These are phyloP conservation scores for Sanguinoderma infundibulare DNA, from an alignment of 1,284 basidiomycete species.

Conservation along the genomic window DNA sequence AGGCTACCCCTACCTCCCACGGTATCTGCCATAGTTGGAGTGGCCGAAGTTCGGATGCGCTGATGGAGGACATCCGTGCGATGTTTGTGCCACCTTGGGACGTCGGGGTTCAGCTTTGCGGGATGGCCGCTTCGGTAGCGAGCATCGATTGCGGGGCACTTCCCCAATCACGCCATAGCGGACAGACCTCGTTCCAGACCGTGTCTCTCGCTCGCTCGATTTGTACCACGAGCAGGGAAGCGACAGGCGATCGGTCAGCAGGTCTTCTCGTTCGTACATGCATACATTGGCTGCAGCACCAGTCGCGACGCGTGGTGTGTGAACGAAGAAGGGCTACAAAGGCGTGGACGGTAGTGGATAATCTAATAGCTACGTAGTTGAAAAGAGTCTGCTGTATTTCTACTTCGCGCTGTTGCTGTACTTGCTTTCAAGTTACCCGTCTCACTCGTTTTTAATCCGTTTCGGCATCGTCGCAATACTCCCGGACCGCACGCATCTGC, in stretches of 20 bases:
- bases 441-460: background rate
- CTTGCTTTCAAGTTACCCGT: background rate
- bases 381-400: background rate
- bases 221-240: background rate
- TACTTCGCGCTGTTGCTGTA: background rate
- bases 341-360: background rate
- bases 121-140: background rate
- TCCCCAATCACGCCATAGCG: background rate
- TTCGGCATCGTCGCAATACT: slow-evolving; percentile 10
- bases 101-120: background rate
- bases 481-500: background rate
- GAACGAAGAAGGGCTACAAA: background rate
- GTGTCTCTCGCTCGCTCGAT: background rate
- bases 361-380: background rate
- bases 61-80: background rate
- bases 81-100: background rate
- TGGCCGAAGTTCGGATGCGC: background rate
- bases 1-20: slow-evolving; percentile 12
- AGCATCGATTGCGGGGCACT: background rate
- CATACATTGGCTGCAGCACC: background rate
- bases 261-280: background rate
- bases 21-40: slow-evolving; percentile 19
- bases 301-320: background rate
- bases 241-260: background rate
- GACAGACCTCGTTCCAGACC: background rate